Base-by-base conservation (phyloP, 345 rosid genomes). In the rapeseed (Brassica napus) region DNA sequence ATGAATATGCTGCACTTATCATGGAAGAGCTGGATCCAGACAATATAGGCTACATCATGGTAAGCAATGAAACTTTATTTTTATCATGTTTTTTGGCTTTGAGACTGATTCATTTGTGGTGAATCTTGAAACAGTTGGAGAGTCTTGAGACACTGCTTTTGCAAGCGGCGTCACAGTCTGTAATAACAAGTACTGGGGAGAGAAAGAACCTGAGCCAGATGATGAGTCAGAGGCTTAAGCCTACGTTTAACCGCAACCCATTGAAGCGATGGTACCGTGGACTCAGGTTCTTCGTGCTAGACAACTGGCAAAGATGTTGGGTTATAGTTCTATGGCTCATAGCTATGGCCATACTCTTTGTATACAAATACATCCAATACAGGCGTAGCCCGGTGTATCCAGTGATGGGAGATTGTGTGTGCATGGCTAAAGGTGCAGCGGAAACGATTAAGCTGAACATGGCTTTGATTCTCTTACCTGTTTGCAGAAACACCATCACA, bases 11-110 rank as follows among this genome's bases (percentile, higher is more conserved):
- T 24, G 88, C 92, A 7, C 64, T 92, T 76, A 92, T 92, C 79
- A 89, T 90, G 97, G 97, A 92, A 82, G 97, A 92, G 78, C 77
- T 92, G 39, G 97, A 92, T 65, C 93, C 93, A 18, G 97, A 90
- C 4, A 75, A 86, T 59, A 85, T 76, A 8, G 97, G 94, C 73
- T 86, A 89, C 85, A 90, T 92, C 72, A 86, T 86, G 97, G 97
- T 92, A 84, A 76, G 62, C 71, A 39, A 21, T 15, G 8, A 69
- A 76, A 28, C 47, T 42, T 1, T 34, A 12, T 1, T 24, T 44
- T 21, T 6, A 0, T 8, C 30, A 32, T 21, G 4, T 35, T 32
- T 24, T 49, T 69, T 14, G 16, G n/a, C 15, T 52, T 52, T 7
- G 11, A 42, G 4, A 12, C 26, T 68, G 7, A 70, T 12, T 8